Base-by-base conservation (phyloP, 495 filamentous ascomycete species). In the Penicillium turbatum region DNA sequence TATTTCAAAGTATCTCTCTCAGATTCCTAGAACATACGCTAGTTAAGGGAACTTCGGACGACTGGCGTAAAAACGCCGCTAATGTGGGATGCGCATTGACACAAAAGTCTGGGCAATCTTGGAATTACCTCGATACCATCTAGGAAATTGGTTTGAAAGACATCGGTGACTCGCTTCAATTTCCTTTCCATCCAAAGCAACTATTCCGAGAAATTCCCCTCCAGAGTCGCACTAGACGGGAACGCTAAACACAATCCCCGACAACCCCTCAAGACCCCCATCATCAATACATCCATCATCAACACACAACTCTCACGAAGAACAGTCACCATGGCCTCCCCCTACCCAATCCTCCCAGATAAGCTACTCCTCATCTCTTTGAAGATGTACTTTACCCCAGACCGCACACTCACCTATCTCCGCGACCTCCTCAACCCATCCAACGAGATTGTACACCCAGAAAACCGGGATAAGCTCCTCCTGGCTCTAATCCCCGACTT, bases 401-500 rank as follows among this genome's bases (percentile, higher is more conserved):
- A 79, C 16, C 72, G 73, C 49, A 91, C 89, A 12, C 71, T 74
- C 48, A 58, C 71, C 40, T 95, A 89, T 73, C 71, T 86, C 54
- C 63, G 71, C 38, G 70, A 72, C 50, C 71, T 91, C 35, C 73
- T 85, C 17, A 61, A 74, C 42, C 77, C 75, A 48, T 36, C 58
- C 38, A 67, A 70, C 62, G 51, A 67, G 54, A 71, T 69, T 37
- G 65, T 74, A 48, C 67, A 64, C 17, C 62, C 74, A 26, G 53
- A 66, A 45, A 78, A 77, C 64, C 65, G 85, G 47, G 84, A 83
- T n/a, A 89, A 90, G 60, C 81, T 95, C 49, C 93, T 91, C 51
- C 82, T 90, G 58, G 90, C 90, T 46, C 86, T 92, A 55, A 84
- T 92, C 58, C 89, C 89, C 1, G 87, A 90, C 67, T 86, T 87